phyloP scores from a whole-genome alignment of 169 alveolate species.

The Cryptosporidium sp. region DNA sequence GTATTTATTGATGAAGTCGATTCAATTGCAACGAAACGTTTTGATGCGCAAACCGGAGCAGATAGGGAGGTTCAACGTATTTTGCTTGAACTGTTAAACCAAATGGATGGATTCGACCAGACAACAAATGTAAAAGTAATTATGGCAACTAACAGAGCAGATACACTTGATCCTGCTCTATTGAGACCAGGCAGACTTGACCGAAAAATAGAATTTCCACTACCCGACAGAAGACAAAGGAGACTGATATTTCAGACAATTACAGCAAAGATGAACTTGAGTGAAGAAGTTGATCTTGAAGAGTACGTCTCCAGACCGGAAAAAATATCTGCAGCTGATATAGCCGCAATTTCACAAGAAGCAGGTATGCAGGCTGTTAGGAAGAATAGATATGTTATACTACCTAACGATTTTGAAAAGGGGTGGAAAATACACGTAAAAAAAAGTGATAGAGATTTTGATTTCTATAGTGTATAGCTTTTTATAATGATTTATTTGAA shows the following conservation, averaged over 20 bases:
- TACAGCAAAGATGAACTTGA: slow-evolving; percentile 96
- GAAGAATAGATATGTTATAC: slow-evolving; percentile 95
- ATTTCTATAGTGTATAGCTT: slow-evolving; percentile 89
- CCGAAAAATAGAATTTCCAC: slow-evolving; percentile 97
- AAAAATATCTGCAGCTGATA: slow-evolving; percentile 98
- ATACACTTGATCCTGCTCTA: slow-evolving; percentile 98
- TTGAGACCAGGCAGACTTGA: slow-evolving; percentile 98
- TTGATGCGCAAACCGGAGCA: slow-evolving; percentile 98
- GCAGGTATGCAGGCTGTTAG: slow-evolving; percentile 99
- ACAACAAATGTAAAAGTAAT: slow-evolving; percentile 96
- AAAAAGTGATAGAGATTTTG: slow-evolving; percentile 94
- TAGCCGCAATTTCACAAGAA: slow-evolving; percentile 97
- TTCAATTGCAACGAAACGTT: slow-evolving; percentile 97
- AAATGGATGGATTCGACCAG: slow-evolving; percentile 99
- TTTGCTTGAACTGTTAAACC: slow-evolving; percentile 94
- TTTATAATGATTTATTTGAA: neutral
- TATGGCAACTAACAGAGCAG: slow-evolving; percentile 99
- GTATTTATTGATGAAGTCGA: slow-evolving; percentile 99
- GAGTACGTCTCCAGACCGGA: slow-evolving; percentile 97
- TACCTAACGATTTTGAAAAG: slow-evolving; percentile 96
- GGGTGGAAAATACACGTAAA: slow-evolving; percentile 96
- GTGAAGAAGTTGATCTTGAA: slow-evolving; percentile 98
- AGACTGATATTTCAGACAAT: slow-evolving; percentile 95
- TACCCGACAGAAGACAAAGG: slow-evolving; percentile 98
- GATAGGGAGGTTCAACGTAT: slow-evolving; percentile 99